Conservation (phyloP, 2,329 filamentous ascomycete species). For the Xylaria sp. region DNA sequence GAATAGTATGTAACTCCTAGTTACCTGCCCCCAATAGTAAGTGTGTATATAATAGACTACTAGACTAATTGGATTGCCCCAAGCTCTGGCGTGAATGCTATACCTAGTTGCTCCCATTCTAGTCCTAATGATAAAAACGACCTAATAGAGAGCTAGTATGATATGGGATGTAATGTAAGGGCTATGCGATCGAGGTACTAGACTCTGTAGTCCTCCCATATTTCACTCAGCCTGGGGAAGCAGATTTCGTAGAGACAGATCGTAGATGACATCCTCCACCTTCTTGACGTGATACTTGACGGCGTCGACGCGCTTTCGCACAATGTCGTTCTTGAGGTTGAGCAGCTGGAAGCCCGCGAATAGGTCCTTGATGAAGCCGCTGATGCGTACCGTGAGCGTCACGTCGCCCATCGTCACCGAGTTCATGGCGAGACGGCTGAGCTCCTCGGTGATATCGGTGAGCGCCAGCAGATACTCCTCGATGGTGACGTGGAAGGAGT, state of each 20-base stretch:
- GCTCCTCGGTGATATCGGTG: slow-evolving; percentile 88
- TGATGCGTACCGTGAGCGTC: slow-evolving; percentile 85
- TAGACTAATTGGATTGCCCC: neutral
- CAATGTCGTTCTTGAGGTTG: slow-evolving; percentile 94
- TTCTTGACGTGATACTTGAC: slow-evolving; percentile 99
- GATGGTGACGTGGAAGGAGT: slow-evolving; percentile 94
- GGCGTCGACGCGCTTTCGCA: slow-evolving; percentile 88
- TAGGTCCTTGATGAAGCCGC: slow-evolving; percentile 91
- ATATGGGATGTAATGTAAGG: neutral
- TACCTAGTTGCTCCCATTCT: neutral
- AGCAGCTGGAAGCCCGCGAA: slow-evolving; percentile 97
- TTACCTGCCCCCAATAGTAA: neutral
- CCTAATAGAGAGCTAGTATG: neutral
- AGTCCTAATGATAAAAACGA: neutral
- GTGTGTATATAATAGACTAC: neutral
- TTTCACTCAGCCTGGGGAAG: slow-evolving; percentile 62
- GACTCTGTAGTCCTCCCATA: neutral
- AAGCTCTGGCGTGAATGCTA: neutral
- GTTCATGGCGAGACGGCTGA: slow-evolving; percentile 91
- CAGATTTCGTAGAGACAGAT: slow-evolving; percentile 86
- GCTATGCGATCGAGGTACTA: neutral
- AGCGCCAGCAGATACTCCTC: slow-evolving; percentile 95
- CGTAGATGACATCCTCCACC: slow-evolving; percentile 97
- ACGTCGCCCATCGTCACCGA: slow-evolving; percentile 93
- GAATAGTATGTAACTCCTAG: neutral